A percentile compares a stretch with the other conserved stretches of the same genome.
Evolutionary conservation across 2,329 filamentous ascomycete genomes (phyloP).

Genomic region (Sporothrix protearum): DNA sequence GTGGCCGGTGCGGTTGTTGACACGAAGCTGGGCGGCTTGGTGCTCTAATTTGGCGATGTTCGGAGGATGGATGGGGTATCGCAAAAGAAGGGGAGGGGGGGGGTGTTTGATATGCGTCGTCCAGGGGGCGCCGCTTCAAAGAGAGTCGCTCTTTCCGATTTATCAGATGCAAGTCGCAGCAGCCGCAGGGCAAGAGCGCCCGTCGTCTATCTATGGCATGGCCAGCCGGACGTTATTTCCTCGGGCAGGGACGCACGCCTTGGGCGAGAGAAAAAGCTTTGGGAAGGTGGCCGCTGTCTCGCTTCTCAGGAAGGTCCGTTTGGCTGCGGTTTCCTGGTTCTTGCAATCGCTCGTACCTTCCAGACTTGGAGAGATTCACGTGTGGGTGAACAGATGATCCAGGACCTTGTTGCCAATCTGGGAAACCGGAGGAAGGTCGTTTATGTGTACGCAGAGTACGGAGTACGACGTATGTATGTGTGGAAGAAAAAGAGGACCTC

Average conservation of each 20-base stretch:
- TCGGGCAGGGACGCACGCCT: neutral
- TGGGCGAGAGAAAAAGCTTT: neutral
- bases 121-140: neutral
- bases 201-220: neutral
- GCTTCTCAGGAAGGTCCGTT: neutral
- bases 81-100: neutral
- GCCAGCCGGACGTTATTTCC: constrained; percentile 4
- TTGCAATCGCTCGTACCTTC: neutral
- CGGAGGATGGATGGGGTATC: neutral
- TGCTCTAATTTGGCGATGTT: neutral
- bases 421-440: neutral
- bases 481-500: neutral
- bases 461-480: neutral
- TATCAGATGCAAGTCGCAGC: neutral
- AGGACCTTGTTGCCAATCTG: neutral
- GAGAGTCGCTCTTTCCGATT: neutral
- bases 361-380: neutral
- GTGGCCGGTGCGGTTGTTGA: neutral
- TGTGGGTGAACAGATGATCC: neutral
- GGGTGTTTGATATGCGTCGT: neutral
- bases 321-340: constrained; percentile 11
- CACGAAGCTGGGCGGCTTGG: neutral
- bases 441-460: neutral
- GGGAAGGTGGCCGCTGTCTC: neutral
- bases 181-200: neutral